Conservation (phyloP, 164 flowering plant genomes). For the Liquidambar formosana region DNA sequence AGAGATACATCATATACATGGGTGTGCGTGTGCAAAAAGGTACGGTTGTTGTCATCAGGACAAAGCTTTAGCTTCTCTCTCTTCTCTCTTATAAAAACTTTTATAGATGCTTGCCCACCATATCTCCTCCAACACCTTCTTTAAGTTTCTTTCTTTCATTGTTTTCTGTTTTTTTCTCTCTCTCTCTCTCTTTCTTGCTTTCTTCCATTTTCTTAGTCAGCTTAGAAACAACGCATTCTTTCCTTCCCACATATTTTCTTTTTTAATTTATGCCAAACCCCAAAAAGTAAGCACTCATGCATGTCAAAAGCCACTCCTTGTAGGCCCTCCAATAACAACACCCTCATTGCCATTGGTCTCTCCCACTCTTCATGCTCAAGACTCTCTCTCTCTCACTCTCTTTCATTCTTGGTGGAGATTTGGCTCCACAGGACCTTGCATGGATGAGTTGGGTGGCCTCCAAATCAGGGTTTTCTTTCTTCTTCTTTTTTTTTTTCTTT, state of each 20-base stretch:
- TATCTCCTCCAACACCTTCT: constrained; percentile 35
- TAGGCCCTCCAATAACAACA: not conserved
- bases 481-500: no score
- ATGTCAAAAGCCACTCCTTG: not conserved
- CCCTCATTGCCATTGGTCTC: not conserved
- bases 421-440: no score
- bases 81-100: constrained; percentile 26
- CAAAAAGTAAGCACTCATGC: constrained; percentile 7
- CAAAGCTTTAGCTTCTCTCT: constrained; percentile 12
- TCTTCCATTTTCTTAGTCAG: constrained; percentile 33
- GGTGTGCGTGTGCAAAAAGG: constrained; percentile 52
- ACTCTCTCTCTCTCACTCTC: no score
- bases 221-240: constrained; percentile 74
- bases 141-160: constrained; percentile 36
- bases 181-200: constrained; percentile 7
- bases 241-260: constrained; percentile 47
- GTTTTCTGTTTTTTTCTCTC: constrained; percentile 10
- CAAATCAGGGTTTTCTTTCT: no score
- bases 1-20: constrained; percentile 8
- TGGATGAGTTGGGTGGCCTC: no score
- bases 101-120: constrained; percentile 65
- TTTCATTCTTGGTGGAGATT: no score
- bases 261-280: constrained; percentile 11
- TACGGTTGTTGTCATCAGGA: constrained; percentile 37
- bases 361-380: not conserved